phyloP scores from a whole-genome alignment of 2,329 filamentous ascomycete species.

The Fusarium sp. region DNA sequence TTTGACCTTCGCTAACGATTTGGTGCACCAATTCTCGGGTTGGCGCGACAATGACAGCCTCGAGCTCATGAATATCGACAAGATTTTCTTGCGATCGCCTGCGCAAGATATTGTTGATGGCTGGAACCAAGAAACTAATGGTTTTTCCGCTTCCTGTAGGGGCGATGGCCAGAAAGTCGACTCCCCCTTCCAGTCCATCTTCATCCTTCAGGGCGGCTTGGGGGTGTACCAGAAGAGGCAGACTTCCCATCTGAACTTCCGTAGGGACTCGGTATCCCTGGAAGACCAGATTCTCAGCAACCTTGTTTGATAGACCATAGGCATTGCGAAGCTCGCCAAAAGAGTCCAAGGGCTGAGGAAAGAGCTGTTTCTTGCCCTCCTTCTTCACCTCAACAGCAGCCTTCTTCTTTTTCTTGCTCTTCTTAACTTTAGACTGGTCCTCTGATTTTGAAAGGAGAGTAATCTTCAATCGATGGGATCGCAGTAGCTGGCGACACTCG shows the following conservation, averaged over 20 bases:
- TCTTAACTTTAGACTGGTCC: conserved; percentile 62
- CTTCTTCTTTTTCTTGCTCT: conserved; percentile 68
- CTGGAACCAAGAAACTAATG: conserved; percentile 88
- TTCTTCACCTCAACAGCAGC: conserved; percentile 63
- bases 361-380: conserved; percentile 73
- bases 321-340: conserved; percentile 79
- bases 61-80: conserved; percentile 62
- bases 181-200: conserved; percentile 54
- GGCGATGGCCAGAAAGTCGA: conserved; percentile 89
- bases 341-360: conserved; percentile 81
- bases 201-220: conserved; percentile 62
- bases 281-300: conserved; percentile 83
- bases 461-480: conserved; percentile 86
- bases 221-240: conserved; percentile 80
- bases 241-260: conserved; percentile 89
- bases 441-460: conserved; percentile 74
- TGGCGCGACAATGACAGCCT: conserved; percentile 80
- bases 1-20: conserved; percentile 87
- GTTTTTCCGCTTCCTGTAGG: conserved; percentile 98
- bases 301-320: conserved; percentile 79
- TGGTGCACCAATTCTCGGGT: conserved; percentile 84
- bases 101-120: conserved; percentile 80
- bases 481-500: conserved; percentile 79
- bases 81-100: conserved; percentile 63
- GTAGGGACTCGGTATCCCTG: conserved; percentile 91